Conservation (phyloP, 805 yeast genomes). For the Candida cerambycidarum region DNA sequence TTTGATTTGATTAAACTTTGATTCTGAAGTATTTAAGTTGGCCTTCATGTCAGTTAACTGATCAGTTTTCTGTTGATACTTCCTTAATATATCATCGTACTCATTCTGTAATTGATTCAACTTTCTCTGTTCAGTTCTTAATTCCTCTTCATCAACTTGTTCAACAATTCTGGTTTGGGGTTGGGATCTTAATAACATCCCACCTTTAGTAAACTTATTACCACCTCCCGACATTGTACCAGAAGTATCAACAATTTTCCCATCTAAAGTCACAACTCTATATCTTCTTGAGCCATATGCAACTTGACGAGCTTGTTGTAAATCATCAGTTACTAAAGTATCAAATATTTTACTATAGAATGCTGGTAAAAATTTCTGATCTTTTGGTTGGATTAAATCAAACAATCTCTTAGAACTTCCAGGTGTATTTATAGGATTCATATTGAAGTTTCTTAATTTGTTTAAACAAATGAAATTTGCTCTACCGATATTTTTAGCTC, state of each 20-base stretch:
- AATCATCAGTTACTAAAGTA: conserved; percentile 80
- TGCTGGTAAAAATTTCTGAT: conserved; percentile 75
- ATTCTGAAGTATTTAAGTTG: conserved; percentile 68
- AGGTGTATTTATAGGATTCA: conserved; percentile 66
- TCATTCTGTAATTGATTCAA: conserved; percentile 53
- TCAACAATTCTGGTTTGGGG: conserved; percentile 22
- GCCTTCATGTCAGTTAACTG: conserved; percentile 60
- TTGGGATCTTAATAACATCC: conserved; percentile 58
- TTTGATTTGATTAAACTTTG: conserved; percentile 53
- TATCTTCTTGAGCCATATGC: conserved; percentile 81
- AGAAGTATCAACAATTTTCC: conserved; percentile 85
- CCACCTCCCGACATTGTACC: conserved; percentile 99
- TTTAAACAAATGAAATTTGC: conserved; percentile 83
- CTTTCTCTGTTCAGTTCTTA: conserved; percentile 52
- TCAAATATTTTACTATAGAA: conserved; percentile 85
- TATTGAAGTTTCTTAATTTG: conserved; percentile 64
- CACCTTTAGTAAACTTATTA: conserved; percentile 62
- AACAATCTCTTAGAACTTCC: conserved; percentile 69
- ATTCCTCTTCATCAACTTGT: conserved; percentile 52
- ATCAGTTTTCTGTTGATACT: conserved; percentile 57
- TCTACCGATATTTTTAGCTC: conserved; percentile 82
- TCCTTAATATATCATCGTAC: conserved; percentile 48
- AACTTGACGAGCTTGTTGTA: conserved; percentile 78
- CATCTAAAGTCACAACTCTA: conserved; percentile 91
- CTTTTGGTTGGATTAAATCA: conserved; percentile 72